phyloP scores from a whole-genome alignment of 1,284 basidiomycete genomes.

The Boletus semigastroideus region DNA sequence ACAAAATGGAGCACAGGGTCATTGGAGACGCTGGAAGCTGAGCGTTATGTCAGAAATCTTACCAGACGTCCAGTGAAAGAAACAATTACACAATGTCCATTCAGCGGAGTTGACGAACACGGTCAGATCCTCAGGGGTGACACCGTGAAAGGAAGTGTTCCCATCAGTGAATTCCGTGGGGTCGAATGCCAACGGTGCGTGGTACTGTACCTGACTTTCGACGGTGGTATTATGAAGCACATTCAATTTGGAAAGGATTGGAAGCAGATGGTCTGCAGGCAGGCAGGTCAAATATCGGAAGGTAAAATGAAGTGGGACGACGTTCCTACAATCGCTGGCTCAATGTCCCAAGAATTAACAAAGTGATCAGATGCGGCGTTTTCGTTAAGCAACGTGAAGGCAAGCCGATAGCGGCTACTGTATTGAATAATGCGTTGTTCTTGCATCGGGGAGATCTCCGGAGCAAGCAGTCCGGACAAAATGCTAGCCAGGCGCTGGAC shows the following conservation, averaged over 20 bases:
- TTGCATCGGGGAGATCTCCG: conserved; percentile 44
- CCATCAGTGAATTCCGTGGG: conserved; percentile 45
- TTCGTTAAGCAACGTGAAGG: conserved; percentile 87
- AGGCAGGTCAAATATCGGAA: conserved; percentile 15
- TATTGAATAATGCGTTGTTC: conserved; percentile 70
- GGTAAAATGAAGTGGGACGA: conserved; percentile 7
- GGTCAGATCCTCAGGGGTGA: conserved; percentile 80
- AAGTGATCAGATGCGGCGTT: conserved; percentile 69
- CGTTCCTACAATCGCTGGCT: conserved; percentile 63
- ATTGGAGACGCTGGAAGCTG: conserved; percentile 81
- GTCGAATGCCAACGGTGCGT: conserved; percentile 85
- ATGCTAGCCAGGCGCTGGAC: conserved; percentile 38
- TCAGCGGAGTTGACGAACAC: conserved; percentile 95
- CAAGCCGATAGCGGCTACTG: conserved; percentile 73
- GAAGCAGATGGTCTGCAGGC: conserved; percentile 63
- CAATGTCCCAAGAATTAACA: conserved; percentile 72
- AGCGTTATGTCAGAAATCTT: conserved; percentile 12
- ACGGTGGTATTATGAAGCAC: conserved; percentile 87
- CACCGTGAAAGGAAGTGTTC: conserved; percentile 45
- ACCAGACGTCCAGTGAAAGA: not conserved
- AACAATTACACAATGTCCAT: conserved; percentile 82
- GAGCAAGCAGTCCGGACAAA: conserved; percentile 49
- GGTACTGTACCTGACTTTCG: conserved; percentile 92
- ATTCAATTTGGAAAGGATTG: conserved; percentile 60
- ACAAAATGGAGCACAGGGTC: conserved; percentile 94